phyloP scores from a whole-genome alignment of 2,329 filamentous ascomycete species.

The Arthrobotrys iridis region DNA sequence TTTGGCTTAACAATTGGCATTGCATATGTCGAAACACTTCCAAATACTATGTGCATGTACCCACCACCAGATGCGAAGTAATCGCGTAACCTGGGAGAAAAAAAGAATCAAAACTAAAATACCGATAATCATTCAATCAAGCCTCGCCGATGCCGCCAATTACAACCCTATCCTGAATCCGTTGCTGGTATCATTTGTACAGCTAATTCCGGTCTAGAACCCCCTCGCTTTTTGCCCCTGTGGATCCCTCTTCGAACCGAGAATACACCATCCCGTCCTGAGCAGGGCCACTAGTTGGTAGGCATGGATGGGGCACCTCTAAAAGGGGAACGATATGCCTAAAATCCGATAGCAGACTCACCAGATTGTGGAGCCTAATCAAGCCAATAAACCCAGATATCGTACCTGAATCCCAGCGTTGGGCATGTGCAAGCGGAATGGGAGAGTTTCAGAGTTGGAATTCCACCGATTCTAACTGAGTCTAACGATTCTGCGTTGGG shows the following conservation, averaged over 20 bases:
- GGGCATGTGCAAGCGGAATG: slow-evolving; percentile 42
- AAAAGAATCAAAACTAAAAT: neutral
- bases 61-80: slow-evolving; percentile 8
- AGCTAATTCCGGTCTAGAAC: slow-evolving; percentile 4
- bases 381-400: slow-evolving; percentile 34
- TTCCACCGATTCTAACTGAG: neutral
- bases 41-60: slow-evolving; percentile 9
- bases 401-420: slow-evolving; percentile 43
- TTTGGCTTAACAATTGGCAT: slow-evolving; percentile 10
- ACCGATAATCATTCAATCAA: slow-evolving; percentile 7
- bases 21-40: slow-evolving; percentile 11
- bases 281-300: slow-evolving; percentile 3
- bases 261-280: slow-evolving; percentile 1
- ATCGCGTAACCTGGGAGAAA: slow-evolving; percentile 11
- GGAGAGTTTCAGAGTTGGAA: slow-evolving; percentile 5
- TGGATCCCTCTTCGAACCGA: slow-evolving; percentile 18
- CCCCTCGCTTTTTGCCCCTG: slow-evolving; percentile 28
- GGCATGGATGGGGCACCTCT: slow-evolving; percentile 33
- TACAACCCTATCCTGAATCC: neutral
- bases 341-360: slow-evolving; percentile 30
- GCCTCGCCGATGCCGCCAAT: slow-evolving; percentile 26
- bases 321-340: slow-evolving; percentile 35
- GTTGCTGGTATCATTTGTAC: neutral
- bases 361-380: slow-evolving; percentile 17
- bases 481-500: slow-evolving; percentile 3